These are phyloP conservation scores for Sporothrix schenckii DNA, from an alignment of 2,329 filamentous ascomycete genomes.

Conservation along the genomic window DNA sequence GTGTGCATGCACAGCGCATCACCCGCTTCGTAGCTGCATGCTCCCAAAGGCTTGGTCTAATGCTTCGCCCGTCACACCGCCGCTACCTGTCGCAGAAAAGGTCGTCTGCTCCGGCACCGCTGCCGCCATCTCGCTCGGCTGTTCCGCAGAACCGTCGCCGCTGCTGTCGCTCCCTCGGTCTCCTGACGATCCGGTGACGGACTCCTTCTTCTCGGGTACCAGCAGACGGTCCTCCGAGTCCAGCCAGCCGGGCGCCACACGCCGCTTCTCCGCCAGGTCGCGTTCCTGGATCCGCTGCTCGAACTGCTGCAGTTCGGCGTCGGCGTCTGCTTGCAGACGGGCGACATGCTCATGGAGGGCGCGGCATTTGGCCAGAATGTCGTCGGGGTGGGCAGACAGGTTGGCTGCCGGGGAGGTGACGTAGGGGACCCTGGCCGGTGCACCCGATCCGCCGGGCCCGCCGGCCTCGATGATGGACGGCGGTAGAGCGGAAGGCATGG, in stretches of 20 bases:
- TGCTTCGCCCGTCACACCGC: conserved; percentile 30
- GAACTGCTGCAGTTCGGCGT: conserved; percentile 68
- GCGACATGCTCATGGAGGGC: conserved; percentile 76
- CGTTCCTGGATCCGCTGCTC: conserved; percentile 66
- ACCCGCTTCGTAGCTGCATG: conserved; percentile 23
- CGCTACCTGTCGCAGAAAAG: conserved; percentile 7
- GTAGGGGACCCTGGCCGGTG: conserved; percentile 63
- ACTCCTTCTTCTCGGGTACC: conserved; percentile 62
- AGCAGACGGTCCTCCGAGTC: conserved; percentile 72
- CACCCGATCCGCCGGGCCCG: conserved; percentile 39
- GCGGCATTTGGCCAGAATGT: conserved; percentile 80
- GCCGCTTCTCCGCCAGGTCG: conserved; percentile 77
- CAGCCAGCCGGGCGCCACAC: conserved; percentile 78
- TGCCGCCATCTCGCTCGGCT: conserved; percentile 36
- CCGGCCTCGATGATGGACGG: conserved; percentile 58
- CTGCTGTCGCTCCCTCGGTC: conserved; percentile 33
- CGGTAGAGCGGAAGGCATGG: conserved; percentile 83
- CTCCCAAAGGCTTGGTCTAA: conserved; percentile 35
- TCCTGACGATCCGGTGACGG: conserved; percentile 43
- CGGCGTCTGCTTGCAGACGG: conserved; percentile 68
- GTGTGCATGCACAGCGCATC: neutral
- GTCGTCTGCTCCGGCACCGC: conserved; percentile 16
- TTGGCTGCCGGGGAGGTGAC: conserved; percentile 77
- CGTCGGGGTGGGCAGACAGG: conserved; percentile 81
- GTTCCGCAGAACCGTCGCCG: conserved; percentile 27